Evolutionary conservation across 768 basidiomycete genomes (phyloP).

Genomic region (Termitomyces sp.): DNA sequence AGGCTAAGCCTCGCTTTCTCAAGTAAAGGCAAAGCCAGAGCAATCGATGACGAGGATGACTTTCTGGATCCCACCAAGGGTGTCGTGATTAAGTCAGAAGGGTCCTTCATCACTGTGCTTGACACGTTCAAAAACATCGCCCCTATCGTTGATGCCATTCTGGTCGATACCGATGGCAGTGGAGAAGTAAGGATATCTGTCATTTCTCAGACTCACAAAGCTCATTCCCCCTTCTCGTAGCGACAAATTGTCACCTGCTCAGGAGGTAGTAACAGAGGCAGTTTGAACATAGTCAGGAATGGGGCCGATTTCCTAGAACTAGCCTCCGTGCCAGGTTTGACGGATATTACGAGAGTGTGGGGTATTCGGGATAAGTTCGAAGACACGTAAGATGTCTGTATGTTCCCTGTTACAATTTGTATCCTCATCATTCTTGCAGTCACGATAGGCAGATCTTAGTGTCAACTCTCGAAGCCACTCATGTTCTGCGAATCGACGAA

Average conservation of each 20-base stretch:
- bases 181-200: slow-evolving; percentile 51
- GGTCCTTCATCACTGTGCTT: slow-evolving; percentile 58
- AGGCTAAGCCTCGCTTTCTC: slow-evolving; percentile 25
- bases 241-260: slow-evolving; percentile 85
- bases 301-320: slow-evolving; percentile 78
- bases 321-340: slow-evolving; percentile 54
- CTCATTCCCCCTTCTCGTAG: slow-evolving; percentile 29
- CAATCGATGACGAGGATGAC: slow-evolving; percentile 29
- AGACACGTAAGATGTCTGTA: slow-evolving; percentile 40
- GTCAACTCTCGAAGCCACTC: slow-evolving; percentile 54
- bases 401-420: not conserved
- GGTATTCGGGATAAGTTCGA: slow-evolving; percentile 45
- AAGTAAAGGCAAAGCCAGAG: slow-evolving; percentile 37
- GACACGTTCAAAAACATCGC: slow-evolving; percentile 74
- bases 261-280: slow-evolving; percentile 74
- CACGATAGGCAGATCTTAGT: slow-evolving; percentile 51
- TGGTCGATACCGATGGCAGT: slow-evolving; percentile 69
- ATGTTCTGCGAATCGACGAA: slow-evolving; percentile 48
- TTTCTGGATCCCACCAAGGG: slow-evolving; percentile 33
- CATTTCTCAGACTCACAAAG: not conserved
- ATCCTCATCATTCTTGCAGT: slow-evolving; percentile 14
- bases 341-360: slow-evolving; percentile 60
- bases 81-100: slow-evolving; percentile 45
- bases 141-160: slow-evolving; percentile 77
- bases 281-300: slow-evolving; percentile 71